Evolutionary conservation across 306 rosid genomes (phyloP).

Genomic region (Dryas alaskensis): DNA sequence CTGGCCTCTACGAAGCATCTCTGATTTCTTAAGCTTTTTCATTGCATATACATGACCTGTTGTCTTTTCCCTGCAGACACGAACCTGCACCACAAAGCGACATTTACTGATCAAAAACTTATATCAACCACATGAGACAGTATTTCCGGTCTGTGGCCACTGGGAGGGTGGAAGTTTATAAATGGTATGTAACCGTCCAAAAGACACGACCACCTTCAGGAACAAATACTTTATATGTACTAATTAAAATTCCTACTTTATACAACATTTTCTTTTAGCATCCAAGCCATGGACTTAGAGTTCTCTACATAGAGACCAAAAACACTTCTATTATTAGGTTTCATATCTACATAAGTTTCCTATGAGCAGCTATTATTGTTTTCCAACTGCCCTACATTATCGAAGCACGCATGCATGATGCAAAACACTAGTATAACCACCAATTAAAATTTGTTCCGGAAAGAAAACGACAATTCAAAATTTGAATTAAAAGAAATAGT

Average conservation of each 20-base stretch:
- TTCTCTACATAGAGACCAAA: neutral
- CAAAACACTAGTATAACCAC: neutral
- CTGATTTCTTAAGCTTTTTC: conserved; percentile 98
- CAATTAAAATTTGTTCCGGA: neutral
- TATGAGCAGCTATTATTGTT: neutral
- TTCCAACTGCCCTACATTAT: neutral
- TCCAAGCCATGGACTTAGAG: neutral
- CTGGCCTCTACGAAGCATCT: conserved; percentile 99
- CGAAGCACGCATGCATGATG: neutral
- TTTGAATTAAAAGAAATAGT: neutral
- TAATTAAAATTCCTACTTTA: neutral
- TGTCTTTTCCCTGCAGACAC: conserved; percentile 85
- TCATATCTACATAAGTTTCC: neutral
- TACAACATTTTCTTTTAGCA: neutral
- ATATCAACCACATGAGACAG: neutral
- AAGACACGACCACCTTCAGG: neutral
- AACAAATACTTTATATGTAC: neutral
- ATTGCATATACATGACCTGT: conserved; percentile 88
- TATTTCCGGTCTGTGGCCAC: neutral
- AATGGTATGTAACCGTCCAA: neutral
- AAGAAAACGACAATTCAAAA: neutral
- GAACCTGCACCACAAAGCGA: conserved; percentile 67
- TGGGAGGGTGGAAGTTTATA: neutral
- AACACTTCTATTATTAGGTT: neutral
- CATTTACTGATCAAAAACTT: conserved; percentile 21